Percentiles rank a stretch among this genome's conserved stretches.
Conservation (phyloP, 768 basidiomycete species). For the Chiua virens region DNA sequence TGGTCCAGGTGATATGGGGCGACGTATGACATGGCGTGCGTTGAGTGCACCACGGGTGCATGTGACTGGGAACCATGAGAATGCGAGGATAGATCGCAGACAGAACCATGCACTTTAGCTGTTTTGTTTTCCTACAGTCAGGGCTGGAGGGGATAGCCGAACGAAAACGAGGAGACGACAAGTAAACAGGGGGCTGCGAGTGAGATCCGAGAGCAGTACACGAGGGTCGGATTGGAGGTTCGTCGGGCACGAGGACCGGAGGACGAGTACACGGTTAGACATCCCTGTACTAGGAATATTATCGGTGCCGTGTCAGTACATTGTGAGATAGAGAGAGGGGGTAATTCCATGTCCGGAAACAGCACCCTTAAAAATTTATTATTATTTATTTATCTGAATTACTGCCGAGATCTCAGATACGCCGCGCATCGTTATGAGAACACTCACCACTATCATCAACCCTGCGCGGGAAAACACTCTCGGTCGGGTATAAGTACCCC, state of each 20-base stretch:
- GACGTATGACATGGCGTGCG: neutral
- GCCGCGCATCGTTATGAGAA: constrained; percentile 29
- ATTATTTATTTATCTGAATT: too few relatives aligned
- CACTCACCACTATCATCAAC: neutral
- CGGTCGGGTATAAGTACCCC: constrained; percentile 16
- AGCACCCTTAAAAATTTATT: constrained; percentile 33
- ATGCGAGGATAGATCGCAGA: constrained; percentile 1
- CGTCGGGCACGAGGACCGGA: constrained; percentile 2
- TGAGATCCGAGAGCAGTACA: too few relatives aligned
- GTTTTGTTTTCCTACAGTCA: too few relatives aligned
- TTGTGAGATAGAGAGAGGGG: neutral
- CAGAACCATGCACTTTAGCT: too few relatives aligned
- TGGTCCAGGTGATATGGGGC: too few relatives aligned
- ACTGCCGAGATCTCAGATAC: constrained; percentile 20
- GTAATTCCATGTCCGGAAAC: constrained; percentile 4
- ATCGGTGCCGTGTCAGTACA: too few relatives aligned
- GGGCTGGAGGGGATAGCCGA: too few relatives aligned
- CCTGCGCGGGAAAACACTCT: neutral
- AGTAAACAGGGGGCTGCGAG: too few relatives aligned
- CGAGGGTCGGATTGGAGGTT: neutral
- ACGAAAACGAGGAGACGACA: too few relatives aligned
- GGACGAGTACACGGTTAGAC: too few relatives aligned
- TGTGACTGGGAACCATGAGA: constrained; percentile 7
- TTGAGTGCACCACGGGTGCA: neutral
- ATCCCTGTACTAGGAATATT: too few relatives aligned